Conservation (phyloP, 129 eudicot species). For the Logfia minima region DNA sequence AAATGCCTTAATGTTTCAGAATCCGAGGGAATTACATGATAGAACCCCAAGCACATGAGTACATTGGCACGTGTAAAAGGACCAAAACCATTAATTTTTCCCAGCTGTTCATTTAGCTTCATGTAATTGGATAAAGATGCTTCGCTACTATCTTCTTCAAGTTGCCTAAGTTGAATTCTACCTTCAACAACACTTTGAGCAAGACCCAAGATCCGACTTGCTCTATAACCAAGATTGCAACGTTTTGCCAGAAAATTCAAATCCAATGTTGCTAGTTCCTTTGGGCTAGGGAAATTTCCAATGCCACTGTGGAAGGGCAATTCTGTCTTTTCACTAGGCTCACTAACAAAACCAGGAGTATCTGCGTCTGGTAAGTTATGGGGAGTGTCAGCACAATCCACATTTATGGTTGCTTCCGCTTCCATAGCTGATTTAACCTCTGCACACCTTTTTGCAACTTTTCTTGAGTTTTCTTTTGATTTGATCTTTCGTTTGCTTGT, state of each 20-base stretch:
- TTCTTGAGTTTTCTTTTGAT: conserved; percentile 17
- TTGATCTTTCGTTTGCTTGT: conserved; percentile 36
- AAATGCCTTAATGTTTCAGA: conserved; percentile 91
- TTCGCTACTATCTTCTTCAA: conserved; percentile 51
- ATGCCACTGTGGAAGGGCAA: conserved; percentile 3
- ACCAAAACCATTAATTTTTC: conserved; percentile 76
- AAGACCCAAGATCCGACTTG: conserved; percentile 73
- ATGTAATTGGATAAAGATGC: conserved; percentile 56
- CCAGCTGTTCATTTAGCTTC: conserved; percentile 57
- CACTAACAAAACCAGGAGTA: conserved; percentile 14
- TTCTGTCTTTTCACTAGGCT: conserved; percentile 27
- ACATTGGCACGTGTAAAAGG: conserved; percentile 85
- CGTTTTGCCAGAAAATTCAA: conserved; percentile 55
- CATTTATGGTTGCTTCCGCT: conserved; percentile 22
- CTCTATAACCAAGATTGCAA: conserved; percentile 88
- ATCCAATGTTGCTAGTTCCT: conserved; percentile 64
- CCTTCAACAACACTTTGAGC: conserved; percentile 70
- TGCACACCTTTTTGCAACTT: conserved; percentile 16
- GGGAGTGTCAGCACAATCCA: conserved; percentile 22
- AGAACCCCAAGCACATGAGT: conserved; percentile 95
- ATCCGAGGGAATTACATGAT: conserved; percentile 83
- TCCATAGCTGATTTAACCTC: conserved; percentile 22
- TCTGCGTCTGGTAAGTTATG: not conserved
- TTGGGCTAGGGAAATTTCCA: conserved; percentile 81
- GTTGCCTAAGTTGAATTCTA: conserved; percentile 50